A percentile compares a stretch with the other conserved stretches of the same genome.
phyloP scores from a whole-genome alignment of 75 land plant genomes.

The Larix kaempferi region DNA sequence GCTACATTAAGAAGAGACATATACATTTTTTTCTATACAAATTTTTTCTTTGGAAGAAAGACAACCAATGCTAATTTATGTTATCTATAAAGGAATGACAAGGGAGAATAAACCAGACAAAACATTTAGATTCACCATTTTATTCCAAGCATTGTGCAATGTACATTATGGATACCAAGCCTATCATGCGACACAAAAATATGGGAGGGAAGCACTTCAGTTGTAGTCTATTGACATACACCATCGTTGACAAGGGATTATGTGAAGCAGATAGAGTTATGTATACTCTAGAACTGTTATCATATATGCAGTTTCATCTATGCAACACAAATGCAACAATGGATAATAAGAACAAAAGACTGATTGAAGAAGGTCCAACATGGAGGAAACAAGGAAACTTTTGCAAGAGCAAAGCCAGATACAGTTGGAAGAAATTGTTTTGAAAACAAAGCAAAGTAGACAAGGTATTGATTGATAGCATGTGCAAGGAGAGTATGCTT shows the following conservation, averaged over 20 bases:
- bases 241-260: slow-evolving; percentile 56
- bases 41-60: slow-evolving; percentile 4
- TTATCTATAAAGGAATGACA: slow-evolving; percentile 41
- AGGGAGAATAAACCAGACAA: slow-evolving; percentile 24
- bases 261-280: slow-evolving; percentile 30
- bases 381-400: slow-evolving; percentile 52
- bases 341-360: slow-evolving; percentile 54
- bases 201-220: slow-evolving; percentile 57
- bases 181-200: slow-evolving; percentile 40
- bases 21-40: background rate
- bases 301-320: slow-evolving; percentile 31
- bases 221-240: slow-evolving; percentile 53
- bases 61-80: background rate
- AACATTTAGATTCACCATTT: slow-evolving; percentile 53
- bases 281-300: slow-evolving; percentile 46
- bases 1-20: background rate
- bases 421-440: too few species aligned
- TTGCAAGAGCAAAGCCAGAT: too few species aligned
- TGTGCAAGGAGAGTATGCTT: slow-evolving; percentile 70
- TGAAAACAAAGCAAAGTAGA: slow-evolving; percentile 53
- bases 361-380: slow-evolving; percentile 45
- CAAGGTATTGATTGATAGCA: slow-evolving; percentile 61
- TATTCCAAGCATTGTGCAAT: slow-evolving; percentile 50
- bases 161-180: slow-evolving; percentile 41
- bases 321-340: slow-evolving; percentile 41